These are phyloP conservation scores for Apiospora malaysiana DNA, from an alignment of 2,329 filamentous ascomycete species.

Conservation along the genomic window DNA sequence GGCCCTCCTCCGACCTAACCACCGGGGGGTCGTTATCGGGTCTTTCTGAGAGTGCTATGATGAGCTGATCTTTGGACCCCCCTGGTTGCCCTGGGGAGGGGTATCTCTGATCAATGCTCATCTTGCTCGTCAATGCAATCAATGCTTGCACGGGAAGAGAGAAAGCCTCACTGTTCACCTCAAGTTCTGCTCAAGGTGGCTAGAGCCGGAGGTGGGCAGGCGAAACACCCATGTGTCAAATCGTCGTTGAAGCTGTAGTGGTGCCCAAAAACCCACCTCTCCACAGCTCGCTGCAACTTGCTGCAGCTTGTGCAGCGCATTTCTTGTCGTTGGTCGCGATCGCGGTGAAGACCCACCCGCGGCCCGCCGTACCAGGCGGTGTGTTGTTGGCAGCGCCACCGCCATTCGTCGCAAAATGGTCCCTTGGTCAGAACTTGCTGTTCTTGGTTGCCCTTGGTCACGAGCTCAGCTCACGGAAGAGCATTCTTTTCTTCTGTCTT, in stretches of 20 bases:
- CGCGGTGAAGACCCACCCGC: slow-evolving; percentile 6
- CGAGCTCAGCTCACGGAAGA: not conserved
- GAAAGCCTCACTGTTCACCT: not conserved
- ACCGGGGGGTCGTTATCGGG: not conserved
- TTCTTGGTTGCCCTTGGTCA: not conserved
- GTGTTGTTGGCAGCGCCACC: slow-evolving; percentile 17
- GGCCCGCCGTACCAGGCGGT: slow-evolving; percentile 12
- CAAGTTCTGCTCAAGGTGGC: not conserved
- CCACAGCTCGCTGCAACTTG: not conserved
- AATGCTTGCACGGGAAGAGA: not conserved
- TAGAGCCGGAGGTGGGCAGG: not conserved
- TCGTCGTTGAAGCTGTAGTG: slow-evolving; percentile 19
- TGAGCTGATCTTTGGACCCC: not conserved
- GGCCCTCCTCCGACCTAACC: slow-evolving; percentile 12
- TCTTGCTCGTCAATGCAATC: not conserved
- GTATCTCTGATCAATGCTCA: not conserved
- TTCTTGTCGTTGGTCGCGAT: slow-evolving; percentile 10
- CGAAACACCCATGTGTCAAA: slow-evolving; percentile 19
- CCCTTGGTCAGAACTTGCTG: not conserved
- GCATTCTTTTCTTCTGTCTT: not conserved
- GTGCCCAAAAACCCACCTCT: slow-evolving; percentile 20
- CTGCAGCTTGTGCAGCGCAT: not conserved
- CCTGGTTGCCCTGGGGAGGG: too few species aligned
- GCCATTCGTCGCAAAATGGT: slow-evolving; percentile 15
- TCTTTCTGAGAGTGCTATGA: too few species aligned